phyloP scores from a whole-genome alignment of 805 yeast genomes.

The Cyberlindnera subsufficiens region DNA sequence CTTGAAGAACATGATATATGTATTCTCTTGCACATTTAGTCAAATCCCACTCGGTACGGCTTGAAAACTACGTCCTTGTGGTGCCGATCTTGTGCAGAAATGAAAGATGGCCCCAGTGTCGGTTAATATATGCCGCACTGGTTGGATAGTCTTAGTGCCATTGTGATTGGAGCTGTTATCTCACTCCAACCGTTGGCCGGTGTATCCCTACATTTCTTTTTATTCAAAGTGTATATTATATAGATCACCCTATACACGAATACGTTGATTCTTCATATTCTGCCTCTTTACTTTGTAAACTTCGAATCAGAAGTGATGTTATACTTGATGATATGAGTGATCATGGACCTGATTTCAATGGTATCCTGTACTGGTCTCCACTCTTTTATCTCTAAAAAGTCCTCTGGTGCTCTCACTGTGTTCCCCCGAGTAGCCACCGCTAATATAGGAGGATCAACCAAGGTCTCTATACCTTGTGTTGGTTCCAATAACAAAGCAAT shows the following conservation, averaged over 20 bases:
- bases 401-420: conserved; percentile 12
- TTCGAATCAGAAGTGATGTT: neutral
- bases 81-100: conserved; percentile 42
- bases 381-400: conserved; percentile 7
- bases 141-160: conserved; percentile 27
- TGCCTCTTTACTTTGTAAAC: too few species aligned
- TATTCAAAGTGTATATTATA: neutral
- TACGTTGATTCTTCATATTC: too few species aligned
- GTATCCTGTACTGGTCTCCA: conserved; percentile 17
- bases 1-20: neutral
- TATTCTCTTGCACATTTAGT: conserved; percentile 31
- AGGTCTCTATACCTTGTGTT: conserved; percentile 4
- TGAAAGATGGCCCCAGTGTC: conserved; percentile 13
- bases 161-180: neutral
- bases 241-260: too few species aligned
- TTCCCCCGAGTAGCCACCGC: conserved; percentile 14
- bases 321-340: conserved; percentile 2
- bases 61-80: conserved; percentile 28
- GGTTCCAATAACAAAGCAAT: conserved; percentile 21
- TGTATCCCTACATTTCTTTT: conserved; percentile 19
- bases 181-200: conserved; percentile 15
- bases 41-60: conserved; percentile 34
- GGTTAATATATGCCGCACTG: neutral
- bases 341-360: neutral
- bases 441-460: conserved; percentile 14